Base-by-base conservation (phyloP, 2,329 filamentous ascomycete species). In the Paracoccidioides lutzii region DNA sequence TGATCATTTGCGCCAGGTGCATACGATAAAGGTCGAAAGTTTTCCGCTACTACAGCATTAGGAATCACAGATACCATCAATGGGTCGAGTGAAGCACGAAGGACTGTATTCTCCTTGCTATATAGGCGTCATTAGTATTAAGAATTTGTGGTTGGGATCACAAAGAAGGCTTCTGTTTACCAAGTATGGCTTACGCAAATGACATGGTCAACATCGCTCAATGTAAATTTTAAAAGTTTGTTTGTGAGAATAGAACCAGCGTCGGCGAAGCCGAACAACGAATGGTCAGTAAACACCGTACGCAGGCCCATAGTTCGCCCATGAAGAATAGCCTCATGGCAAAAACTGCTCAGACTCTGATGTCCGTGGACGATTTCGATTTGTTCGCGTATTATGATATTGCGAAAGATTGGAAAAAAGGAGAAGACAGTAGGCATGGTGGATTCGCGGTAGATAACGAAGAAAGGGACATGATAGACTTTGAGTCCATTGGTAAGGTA, bases 311-410 rank as follows among this genome's bases (percentile, higher is more conserved):
- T 98, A 3, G 93, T 97, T 55, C 93, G 78, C 9, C 88, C 93
- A 73, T 98, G 93, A 8, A 98, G 74, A 57, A 98, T 94, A 8
- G 88, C 93, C 72, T 98, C 93, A 66, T 95, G 88, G 67, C 91
- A 96, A 52, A 98, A 78, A 67, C 84, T 95, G 71, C 90, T 96
- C 59, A 98, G 77, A 67, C 89, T 95, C 37, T 81, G 91, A 75
- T 98, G 93, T n/a, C 91, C 93, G 68, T 98, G 93, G 0, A 98
- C 90, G 64, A 98, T 98, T 70, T 97, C 87, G 63, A 98, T 96
- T 58, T 85, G 82, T 72, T 98, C 93, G 48, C 93, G 84, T 59
- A 98, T 87, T 59, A 96, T 82, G 64, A 98, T 97, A 64, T 97
- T 95, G 56, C 93, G 84, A 65, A 98, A 90, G n/a, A 96, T 83